Percentiles rank a stretch among this genome's conserved stretches.
These are phyloP conservation scores for Ramalina peruviana DNA, from an alignment of 495 filamentous ascomycete species.

Conservation along the genomic window DNA sequence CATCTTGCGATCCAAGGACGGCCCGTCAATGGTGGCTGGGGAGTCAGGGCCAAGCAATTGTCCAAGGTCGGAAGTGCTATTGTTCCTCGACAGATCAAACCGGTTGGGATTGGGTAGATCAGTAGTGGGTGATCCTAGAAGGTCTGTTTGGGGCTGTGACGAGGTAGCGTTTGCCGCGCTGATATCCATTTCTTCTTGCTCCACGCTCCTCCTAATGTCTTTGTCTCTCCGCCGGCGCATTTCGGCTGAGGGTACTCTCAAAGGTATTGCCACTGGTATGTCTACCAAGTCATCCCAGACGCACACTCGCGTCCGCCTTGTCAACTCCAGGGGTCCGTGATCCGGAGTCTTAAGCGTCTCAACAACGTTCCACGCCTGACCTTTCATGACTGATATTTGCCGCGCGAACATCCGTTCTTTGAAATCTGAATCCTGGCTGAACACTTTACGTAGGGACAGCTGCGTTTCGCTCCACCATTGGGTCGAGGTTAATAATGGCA, in stretches of 20 bases:
- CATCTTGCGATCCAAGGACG: slow-evolving; percentile 17
- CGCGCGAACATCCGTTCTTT: slow-evolving; percentile 95
- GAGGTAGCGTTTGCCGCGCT: slow-evolving; percentile 53
- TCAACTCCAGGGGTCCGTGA: slow-evolving; percentile 88
- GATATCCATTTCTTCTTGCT: slow-evolving; percentile 85
- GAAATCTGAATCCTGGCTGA: slow-evolving; percentile 86
- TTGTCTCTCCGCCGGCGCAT: slow-evolving; percentile 49
- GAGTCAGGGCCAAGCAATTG: slow-evolving; percentile 25
- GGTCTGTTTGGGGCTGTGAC: slow-evolving; percentile 45
- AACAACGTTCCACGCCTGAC: slow-evolving; percentile 97
- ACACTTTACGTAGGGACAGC: slow-evolving; percentile 64
- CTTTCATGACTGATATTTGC: slow-evolving; percentile 98
- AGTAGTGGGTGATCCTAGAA: slow-evolving; percentile 52
- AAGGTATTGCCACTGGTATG: slow-evolving; percentile 81
- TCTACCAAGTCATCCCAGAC: slow-evolving; percentile 98
- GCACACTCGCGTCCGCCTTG: slow-evolving; percentile 75
- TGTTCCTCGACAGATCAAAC: slow-evolving; percentile 60
- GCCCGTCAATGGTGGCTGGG: slow-evolving; percentile 23
- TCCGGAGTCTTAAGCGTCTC: slow-evolving; percentile 87
- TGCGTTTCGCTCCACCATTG: slow-evolving; percentile 96
- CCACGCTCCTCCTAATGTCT: slow-evolving; percentile 22
- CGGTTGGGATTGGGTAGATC: slow-evolving; percentile 72
- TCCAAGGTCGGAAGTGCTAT: slow-evolving; percentile 29
- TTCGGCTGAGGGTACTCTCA: slow-evolving; percentile 63
- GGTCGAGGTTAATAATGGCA: slow-evolving; percentile 83